Evolutionary conservation across 2,329 filamentous ascomycete species (phyloP).

Genomic region (Penicillium sp.): DNA sequence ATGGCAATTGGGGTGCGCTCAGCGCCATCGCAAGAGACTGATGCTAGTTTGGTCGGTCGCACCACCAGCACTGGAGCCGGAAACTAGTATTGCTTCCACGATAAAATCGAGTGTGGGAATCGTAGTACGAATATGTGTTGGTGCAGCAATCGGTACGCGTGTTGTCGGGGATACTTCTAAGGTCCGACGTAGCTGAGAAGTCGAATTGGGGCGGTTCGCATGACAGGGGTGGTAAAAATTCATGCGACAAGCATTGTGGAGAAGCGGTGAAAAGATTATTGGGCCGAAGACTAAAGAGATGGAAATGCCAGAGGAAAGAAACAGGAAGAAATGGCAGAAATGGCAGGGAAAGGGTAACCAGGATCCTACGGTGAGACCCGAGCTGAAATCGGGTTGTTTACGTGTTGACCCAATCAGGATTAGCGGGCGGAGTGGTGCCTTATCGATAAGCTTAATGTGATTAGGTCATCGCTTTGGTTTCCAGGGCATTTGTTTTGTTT

Average conservation of each 20-base stretch:
- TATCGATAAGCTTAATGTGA: conserved; percentile 44
- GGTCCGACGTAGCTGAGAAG: neutral
- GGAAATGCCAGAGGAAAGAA: conserved; percentile 3
- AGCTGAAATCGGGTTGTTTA: conserved; percentile 37
- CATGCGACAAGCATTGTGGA: conserved; percentile 14
- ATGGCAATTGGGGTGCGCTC: conserved; percentile 56
- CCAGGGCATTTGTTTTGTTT: conserved; percentile 4
- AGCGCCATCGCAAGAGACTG: conserved; percentile 41
- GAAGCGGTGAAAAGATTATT: conserved; percentile 3
- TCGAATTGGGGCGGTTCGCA: neutral
- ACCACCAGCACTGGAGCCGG: neutral
- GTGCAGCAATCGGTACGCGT: neutral
- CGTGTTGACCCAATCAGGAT: conserved; percentile 32
- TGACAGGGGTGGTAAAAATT: conserved; percentile 10
- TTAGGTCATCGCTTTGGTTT: conserved; percentile 16
- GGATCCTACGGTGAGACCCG: conserved; percentile 35
- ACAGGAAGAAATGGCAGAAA: conserved; percentile 4
- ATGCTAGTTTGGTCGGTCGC: conserved; percentile 1
- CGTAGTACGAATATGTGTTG: neutral
- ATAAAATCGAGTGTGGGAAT: no score
- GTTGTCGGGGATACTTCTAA: neutral
- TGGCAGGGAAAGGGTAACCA: conserved; percentile 12
- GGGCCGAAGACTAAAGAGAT: conserved; percentile 1
- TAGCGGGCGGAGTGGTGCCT: conserved; percentile 27
- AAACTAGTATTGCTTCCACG: neutral